phyloP scores from a whole-genome alignment of 805 yeast genomes.

The Wickerhamomyces pijperi region DNA sequence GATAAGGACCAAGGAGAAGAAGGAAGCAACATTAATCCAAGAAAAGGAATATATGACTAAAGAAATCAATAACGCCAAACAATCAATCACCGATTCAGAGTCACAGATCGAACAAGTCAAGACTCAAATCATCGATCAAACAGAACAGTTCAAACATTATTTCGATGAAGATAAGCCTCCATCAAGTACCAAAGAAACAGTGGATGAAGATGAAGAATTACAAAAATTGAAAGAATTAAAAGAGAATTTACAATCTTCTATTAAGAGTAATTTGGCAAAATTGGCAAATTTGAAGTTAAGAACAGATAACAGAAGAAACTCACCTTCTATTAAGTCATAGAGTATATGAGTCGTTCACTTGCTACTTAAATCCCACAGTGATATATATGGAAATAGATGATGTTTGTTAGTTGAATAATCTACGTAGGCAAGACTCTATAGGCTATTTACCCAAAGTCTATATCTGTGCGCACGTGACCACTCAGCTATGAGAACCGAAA shows the following conservation, averaged over 20 bases:
- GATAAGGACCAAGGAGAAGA: constrained; percentile 30
- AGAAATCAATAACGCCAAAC: constrained; percentile 44
- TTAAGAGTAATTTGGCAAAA: constrained; percentile 13
- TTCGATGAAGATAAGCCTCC: not conserved
- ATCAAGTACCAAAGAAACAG: no score
- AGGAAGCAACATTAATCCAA: constrained; percentile 34
- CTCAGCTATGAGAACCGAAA: not conserved
- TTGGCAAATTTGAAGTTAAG: constrained; percentile 11
- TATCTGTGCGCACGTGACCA: no score
- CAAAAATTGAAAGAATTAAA: not conserved
- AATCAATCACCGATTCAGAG: constrained; percentile 23
- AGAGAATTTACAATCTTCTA: not conserved
- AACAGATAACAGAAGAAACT: constrained; percentile 10
- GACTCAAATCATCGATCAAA: constrained; percentile 4
- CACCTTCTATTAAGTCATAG: constrained; percentile 8
- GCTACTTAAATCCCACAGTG: no score
- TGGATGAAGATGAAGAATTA: not conserved
- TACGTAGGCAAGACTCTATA: no score
- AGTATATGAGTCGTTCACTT: no score
- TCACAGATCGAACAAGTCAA: constrained; percentile 18
- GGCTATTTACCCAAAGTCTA: no score
- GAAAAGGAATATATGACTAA: constrained; percentile 55
- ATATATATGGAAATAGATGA: no score
- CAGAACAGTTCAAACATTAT: constrained; percentile 5
- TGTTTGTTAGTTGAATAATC: no score